These are phyloP conservation scores for Miscanthus lutarioriparius DNA, from an alignment of 176 grass and related monocot species.

Conservation along the genomic window DNA sequence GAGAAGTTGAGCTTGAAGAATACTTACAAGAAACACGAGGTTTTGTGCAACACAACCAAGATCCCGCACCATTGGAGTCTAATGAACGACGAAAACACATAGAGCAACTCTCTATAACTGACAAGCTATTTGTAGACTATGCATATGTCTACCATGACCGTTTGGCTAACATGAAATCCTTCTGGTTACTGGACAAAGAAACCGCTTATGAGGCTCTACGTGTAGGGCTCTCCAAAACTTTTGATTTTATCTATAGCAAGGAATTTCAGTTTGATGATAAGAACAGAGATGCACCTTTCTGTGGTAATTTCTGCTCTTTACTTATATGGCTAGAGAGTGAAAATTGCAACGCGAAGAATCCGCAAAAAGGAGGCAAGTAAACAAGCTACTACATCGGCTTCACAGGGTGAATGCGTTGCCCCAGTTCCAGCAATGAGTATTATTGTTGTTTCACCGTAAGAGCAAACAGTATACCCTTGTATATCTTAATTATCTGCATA, in stretches of 20 bases:
- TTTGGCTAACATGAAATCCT: neutral
- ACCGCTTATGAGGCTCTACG: rapidly evolving
- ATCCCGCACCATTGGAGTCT: neutral
- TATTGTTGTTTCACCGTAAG: no score
- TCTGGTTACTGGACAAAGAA: rapidly evolving
- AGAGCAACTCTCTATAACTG: neutral
- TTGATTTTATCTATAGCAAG: neutral
- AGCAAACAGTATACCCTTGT: no score
- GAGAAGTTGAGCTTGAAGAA: slow-evolving; percentile 4
- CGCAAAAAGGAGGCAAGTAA: no score
- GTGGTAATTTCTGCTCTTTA: no score
- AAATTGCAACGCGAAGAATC: no score
- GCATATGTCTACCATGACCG: neutral
- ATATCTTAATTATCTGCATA: no score
- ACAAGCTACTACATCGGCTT: no score
- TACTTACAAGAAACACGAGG: neutral
- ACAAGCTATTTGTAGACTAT: neutral
- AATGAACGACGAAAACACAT: rapidly evolving
- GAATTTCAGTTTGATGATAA: rapidly evolving
- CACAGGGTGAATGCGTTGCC: no score
- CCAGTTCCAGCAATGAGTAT: no score
- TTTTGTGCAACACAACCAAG: neutral
- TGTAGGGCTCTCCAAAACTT: neutral
- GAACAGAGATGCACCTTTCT: neutral
- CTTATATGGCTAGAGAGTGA: rapidly evolving